Evolutionary conservation across 2,329 filamentous ascomycete genomes (phyloP).

Genomic region (Neonectria coccinea): DNA sequence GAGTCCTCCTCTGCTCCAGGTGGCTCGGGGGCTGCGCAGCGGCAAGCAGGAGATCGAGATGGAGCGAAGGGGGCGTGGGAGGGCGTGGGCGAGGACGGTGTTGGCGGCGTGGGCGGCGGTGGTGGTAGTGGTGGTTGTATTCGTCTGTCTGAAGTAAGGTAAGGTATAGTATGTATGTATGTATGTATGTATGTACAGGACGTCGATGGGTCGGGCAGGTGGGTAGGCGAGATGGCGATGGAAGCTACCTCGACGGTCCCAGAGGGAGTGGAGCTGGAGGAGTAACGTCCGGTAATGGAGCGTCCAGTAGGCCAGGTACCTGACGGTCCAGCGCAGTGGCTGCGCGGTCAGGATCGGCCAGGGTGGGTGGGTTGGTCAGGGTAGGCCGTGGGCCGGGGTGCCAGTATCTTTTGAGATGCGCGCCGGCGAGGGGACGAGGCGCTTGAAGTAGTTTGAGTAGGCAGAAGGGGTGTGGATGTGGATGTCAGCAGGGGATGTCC

Average conservation of each 20-base stretch:
- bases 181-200: constrained; percentile 12
- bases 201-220: constrained; percentile 19
- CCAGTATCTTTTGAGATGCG: constrained; percentile 2
- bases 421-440: constrained; percentile 8
- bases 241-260: constrained; percentile 20
- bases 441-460: constrained; percentile 20
- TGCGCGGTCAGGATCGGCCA: constrained; percentile 8
- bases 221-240: constrained; percentile 18
- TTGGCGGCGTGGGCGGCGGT: constrained; percentile 14
- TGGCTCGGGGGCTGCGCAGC: constrained; percentile 40
- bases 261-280: constrained; percentile 19
- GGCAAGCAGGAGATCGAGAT: constrained; percentile 47
- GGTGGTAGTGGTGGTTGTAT: constrained; percentile 15
- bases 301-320: constrained; percentile 15
- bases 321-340: constrained; percentile 10
- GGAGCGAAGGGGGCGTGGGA: constrained; percentile 35
- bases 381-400: not conserved
- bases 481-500: constrained; percentile 21
- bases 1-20: constrained; percentile 43
- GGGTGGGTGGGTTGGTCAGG: constrained; percentile 1
- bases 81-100: constrained; percentile 22
- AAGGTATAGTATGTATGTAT: no score
- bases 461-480: constrained; percentile 14
- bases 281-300: constrained; percentile 6
- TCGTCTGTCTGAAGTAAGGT: constrained; percentile 1